Base-by-base conservation (phyloP, 257 asterid genomes). In the Capsicum chinense region DNA sequence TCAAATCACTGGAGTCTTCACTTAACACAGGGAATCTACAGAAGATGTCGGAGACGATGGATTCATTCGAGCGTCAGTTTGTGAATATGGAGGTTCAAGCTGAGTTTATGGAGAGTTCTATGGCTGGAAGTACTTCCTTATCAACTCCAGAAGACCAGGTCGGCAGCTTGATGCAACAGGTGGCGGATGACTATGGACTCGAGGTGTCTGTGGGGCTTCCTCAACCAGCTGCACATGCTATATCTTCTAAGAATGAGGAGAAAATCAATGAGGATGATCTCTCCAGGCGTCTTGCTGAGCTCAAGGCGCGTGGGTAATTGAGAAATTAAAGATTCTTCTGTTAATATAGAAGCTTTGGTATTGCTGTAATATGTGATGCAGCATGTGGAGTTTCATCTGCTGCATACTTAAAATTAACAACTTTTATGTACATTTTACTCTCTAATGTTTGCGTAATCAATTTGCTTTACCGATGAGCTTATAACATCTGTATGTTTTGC, bases 51-150 rank as follows among this genome's bases (percentile, higher is more conserved):
- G 98, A 94, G 91, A 94, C 98, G 17, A 96, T 96, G 99, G 99
- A 96, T 84, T 89, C 88, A 50, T 96, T 96, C 70, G 99, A 96
- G 95, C 88, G 83, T 86, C 99, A 96, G 87, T 96, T 96, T 74
- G 98, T 96, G 69, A 94, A 96, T 83, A 96, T 96, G 99, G 99
- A 96, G 85, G 98, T 96, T 7, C 99, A 96, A 91, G 98, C 99
- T 2, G 99, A 93, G 93, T 96, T 96, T 54, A 96, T 96, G 99
- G 99, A 96, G 95, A 94, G 92, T 54, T 94, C 98, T 35, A 96
- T 96, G 99, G 98, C 99, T 4, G 99, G 99, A 0, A 93, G 97
- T 84, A 96, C 99, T 19, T 94, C 98, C 26, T 90, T 96, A 15
- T 93, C 98, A 1, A 96, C 99, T 4, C 99, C 99, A 8, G 99